phyloP scores from a whole-genome alignment of 2,329 filamentous ascomycete species.

The Phyllosticta citrichinensis region DNA sequence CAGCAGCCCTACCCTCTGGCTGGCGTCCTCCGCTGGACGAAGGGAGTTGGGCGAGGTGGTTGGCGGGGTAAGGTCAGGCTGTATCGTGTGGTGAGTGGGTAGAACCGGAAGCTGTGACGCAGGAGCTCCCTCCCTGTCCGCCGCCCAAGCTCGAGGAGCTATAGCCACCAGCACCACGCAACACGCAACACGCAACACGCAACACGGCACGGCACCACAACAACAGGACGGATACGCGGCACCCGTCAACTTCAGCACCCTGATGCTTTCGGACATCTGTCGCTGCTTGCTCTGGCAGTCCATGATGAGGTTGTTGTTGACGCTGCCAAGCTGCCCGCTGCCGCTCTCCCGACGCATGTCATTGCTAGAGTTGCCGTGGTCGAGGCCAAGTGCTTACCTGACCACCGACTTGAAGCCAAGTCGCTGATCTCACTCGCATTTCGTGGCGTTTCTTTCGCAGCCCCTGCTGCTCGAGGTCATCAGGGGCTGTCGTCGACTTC shows the following conservation, averaged over 20 bases:
- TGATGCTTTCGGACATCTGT: not conserved
- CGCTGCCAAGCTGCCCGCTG: not conserved
- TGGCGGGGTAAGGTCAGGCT: not conserved
- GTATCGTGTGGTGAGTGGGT: not conserved
- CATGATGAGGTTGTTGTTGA: too few relatives aligned
- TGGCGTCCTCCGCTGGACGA: not conserved
- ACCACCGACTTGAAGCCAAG: not conserved
- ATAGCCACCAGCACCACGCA: not conserved
- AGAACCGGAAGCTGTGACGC: slow-evolving; percentile 4
- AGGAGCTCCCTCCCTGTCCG: not conserved
- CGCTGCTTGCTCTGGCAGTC: not conserved
- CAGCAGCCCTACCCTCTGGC: not conserved
- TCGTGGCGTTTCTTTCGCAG: not conserved
- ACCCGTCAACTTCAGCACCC: not conserved
- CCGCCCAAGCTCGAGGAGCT: not conserved
- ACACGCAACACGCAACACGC: too few relatives aligned
- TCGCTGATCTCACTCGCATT: not conserved
- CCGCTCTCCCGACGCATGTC: not conserved
- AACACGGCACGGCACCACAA: not conserved
- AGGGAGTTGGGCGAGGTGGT: not conserved
- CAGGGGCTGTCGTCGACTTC: not conserved
- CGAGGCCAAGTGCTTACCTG: not conserved
- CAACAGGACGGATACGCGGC: not conserved
- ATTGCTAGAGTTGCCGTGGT: not conserved
- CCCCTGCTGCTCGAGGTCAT: not conserved